Base-by-base conservation (phyloP, 495 filamentous ascomycete species). In the Thozetella sp. region DNA sequence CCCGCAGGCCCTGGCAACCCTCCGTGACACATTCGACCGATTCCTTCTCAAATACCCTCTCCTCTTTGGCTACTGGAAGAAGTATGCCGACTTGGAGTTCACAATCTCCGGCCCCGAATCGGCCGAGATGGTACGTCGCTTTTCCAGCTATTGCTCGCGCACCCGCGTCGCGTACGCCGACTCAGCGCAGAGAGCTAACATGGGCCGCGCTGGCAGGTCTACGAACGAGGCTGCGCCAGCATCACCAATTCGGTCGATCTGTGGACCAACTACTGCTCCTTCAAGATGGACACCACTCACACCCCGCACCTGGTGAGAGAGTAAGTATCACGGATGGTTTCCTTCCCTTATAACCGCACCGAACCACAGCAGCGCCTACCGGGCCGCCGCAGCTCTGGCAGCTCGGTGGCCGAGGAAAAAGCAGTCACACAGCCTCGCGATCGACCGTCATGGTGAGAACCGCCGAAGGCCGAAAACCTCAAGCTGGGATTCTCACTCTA, bases 1-100 rank as follows among this genome's bases (percentile, higher is more conserved):
- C 66, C 93, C 96, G 3, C 90, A 96, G 68, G 91, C 95, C 3
- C 93, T 99, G 65, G 89, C 90, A 22, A 87, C 92, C 11, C 88
- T 90, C 26, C 87, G 95, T 66, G 85, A 90, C 64, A 83, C 88
- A 54, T 98, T 96, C 73, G 96, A 99, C 71, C 86, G 90, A 10
- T 94, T 99, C 69, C 86, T 99, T 10, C 89, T 92, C 55, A 97
- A 96, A 70, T 99, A 97, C 67, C 95, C 95, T 1, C 82, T 98
- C 23, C 85, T 98, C 1, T 99, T 97, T 70, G 95, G 93, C 45
- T 99, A 97, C 75, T 99, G 95, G 95, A 97, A 97, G 79, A 98
- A 97, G 73, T 99, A 99, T 86, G 95, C 95, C 64, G 95, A 98
- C 69, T 76, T 97, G 23, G 95, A 99, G 69, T 99, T 99, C 75